phyloP scores from a whole-genome alignment of 2,329 filamentous ascomycete genomes.

The Nothophoma quercina region DNA sequence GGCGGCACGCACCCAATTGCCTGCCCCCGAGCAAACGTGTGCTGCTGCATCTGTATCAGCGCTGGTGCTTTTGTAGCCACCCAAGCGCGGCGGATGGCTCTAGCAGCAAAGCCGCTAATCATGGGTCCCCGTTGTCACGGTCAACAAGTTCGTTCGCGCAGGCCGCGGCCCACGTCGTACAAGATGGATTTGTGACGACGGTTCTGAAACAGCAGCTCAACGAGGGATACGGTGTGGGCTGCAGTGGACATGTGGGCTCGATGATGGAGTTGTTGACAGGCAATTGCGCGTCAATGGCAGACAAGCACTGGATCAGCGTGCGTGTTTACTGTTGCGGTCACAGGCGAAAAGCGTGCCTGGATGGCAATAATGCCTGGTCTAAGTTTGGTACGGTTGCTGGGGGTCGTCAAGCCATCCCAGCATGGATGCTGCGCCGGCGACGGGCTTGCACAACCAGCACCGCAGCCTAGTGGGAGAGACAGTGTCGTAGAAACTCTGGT shows the following conservation, averaged over 20 bases:
- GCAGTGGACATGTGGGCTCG: not conserved
- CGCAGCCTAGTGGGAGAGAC: not conserved
- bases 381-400: slow-evolving; percentile 15
- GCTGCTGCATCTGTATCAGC: slow-evolving; percentile 1
- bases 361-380: slow-evolving; percentile 2
- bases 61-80: slow-evolving; percentile 15
- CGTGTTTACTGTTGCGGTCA: slow-evolving; percentile 1
- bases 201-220: slow-evolving; percentile 20
- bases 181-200: slow-evolving; percentile 16
- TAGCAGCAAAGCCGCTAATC: slow-evolving; percentile 24
- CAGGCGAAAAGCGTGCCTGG: slow-evolving; percentile 15
- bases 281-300: not conserved
- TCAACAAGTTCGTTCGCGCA: slow-evolving; percentile 23
- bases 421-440: slow-evolving; percentile 5
- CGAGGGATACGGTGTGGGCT: slow-evolving; percentile 10
- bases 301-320: not conserved
- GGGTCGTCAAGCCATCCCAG: slow-evolving; percentile 1
- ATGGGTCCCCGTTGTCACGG: slow-evolving; percentile 18
- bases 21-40: not conserved
- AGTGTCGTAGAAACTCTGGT: not conserved
- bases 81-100: slow-evolving; percentile 20
- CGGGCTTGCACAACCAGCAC: not conserved
- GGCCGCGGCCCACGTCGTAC: slow-evolving; percentile 18
- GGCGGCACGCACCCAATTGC: slow-evolving; percentile 8
- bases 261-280: not conserved